Evolutionary conservation across 2,329 filamentous ascomycete species (phyloP).

Genomic region (Cercospora nicotianae): DNA sequence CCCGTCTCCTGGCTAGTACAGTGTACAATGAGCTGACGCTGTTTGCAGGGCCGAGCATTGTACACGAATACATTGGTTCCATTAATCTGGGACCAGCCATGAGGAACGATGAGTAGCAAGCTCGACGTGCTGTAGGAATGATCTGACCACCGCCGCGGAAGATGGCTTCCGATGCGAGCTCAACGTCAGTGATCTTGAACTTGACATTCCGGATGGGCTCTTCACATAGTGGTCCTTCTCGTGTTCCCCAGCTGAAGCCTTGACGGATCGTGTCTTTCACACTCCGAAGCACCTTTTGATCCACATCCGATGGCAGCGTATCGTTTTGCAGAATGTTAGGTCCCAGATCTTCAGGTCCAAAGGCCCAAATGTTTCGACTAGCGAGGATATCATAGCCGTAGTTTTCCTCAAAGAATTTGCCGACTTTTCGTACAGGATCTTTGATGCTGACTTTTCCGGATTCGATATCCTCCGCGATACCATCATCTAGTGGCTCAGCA

Average conservation of each 20-base stretch:
- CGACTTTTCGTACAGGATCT: constrained; percentile 87
- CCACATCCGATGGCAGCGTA: constrained; percentile 88
- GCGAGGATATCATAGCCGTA: constrained; percentile 97
- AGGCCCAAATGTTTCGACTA: constrained; percentile 95
- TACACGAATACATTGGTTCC: constrained; percentile 92
- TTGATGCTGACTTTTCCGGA: constrained; percentile 85
- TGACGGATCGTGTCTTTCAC: constrained; percentile 92
- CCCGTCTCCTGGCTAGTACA: constrained; percentile 80
- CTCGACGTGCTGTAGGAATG: constrained; percentile 88
- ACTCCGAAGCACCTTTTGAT: constrained; percentile 83
- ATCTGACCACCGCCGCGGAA: constrained; percentile 95
- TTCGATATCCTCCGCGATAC: constrained; percentile 94
- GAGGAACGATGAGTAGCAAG: constrained; percentile 93
- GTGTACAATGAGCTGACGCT: constrained; percentile 89
- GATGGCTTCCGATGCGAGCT: constrained; percentile 84
- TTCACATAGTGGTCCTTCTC: constrained; percentile 95
- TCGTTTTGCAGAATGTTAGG: constrained; percentile 97
- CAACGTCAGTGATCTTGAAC: constrained; percentile 91
- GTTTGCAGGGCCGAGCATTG: constrained; percentile 89
- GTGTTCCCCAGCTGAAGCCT: constrained; percentile 93
- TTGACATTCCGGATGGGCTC: constrained; percentile 98
- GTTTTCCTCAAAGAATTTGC: constrained; percentile 94
- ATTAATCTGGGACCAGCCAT: constrained; percentile 96
- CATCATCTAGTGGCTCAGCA: constrained; percentile 90
- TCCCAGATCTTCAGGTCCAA: constrained; percentile 90